These are phyloP conservation scores for Nepenthes gracilis DNA, from an alignment of 148 eudicot genomes.

Conservation along the genomic window DNA sequence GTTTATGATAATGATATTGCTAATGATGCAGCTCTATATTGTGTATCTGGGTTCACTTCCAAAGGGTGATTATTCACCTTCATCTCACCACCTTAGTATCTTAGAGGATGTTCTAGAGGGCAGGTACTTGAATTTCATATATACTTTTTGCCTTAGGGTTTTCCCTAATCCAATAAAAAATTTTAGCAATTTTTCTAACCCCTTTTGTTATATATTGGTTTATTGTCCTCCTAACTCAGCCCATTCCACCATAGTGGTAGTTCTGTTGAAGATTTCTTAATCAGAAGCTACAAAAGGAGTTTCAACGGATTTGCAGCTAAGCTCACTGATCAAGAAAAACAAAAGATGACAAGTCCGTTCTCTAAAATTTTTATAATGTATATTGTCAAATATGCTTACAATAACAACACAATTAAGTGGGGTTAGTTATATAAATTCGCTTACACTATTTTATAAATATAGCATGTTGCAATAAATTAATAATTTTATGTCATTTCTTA, in stretches of 20 bases:
- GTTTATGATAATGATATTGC: too few species aligned
- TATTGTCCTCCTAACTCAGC: too few species aligned
- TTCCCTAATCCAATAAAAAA: too few species aligned
- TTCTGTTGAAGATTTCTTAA: constrained; percentile 4
- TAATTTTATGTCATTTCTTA: too few species aligned
- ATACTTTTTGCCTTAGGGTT: background rate
- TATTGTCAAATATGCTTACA: too few species aligned
- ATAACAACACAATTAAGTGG: too few species aligned
- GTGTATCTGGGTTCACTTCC: constrained; percentile 29
- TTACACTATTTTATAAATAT: too few species aligned
- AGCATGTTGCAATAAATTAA: too few species aligned
- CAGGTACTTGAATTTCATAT: constrained; percentile 7
- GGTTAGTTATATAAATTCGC: too few species aligned
- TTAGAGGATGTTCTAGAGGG: constrained; percentile 16
- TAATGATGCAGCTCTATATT: constrained; percentile 17
- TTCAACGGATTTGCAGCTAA: constrained; percentile 40
- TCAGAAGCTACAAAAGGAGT: constrained; percentile 28
- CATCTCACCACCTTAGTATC: constrained; percentile 19
- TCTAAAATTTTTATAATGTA: too few species aligned
- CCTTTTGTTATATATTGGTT: too few species aligned
- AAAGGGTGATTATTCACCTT: constrained; percentile 8
- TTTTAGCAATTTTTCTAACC: too few species aligned
- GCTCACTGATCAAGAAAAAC: constrained; percentile 17
- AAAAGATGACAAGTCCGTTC: constrained; percentile 17
- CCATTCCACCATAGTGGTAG: constrained; percentile 4